These are phyloP conservation scores for Xylariomycetidae sp. DNA, from an alignment of 2,329 filamentous ascomycete genomes.

Conservation along the genomic window DNA sequence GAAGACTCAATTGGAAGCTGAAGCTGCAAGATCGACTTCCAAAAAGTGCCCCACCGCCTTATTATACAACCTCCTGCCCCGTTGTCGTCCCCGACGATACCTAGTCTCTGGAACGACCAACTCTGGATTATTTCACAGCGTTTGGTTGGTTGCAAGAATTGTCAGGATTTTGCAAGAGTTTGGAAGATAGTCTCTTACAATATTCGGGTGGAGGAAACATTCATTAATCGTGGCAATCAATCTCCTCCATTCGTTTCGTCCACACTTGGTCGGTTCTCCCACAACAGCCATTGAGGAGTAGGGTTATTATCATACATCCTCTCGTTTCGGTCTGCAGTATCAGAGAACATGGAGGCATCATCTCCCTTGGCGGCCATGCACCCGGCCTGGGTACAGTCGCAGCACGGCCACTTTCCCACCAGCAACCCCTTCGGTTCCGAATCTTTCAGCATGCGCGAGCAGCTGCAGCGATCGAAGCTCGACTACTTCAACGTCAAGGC, in stretches of 20 bases:
- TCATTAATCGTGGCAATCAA: conserved; percentile 22
- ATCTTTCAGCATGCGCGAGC: conserved; percentile 68
- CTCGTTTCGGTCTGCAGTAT: conserved; percentile 5
- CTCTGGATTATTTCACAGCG: too few species aligned
- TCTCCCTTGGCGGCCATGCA: conserved; percentile 93
- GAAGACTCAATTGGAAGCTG: neutral
- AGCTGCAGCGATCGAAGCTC: conserved; percentile 49
- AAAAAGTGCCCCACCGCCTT: neutral
- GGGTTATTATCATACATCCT: conserved; percentile 22
- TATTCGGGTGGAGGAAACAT: conserved; percentile 17
- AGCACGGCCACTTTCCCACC: conserved; percentile 49
- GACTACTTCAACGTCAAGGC: conserved; percentile 83
- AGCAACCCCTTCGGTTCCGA: conserved; percentile 42
- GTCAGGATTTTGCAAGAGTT: conserved; percentile 6
- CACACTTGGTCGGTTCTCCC: conserved; percentile 15
- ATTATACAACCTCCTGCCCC: neutral
- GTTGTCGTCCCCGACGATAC: neutral
- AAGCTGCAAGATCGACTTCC: neutral
- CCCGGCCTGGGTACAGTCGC: conserved; percentile 59
- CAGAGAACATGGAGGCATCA: conserved; percentile 72
- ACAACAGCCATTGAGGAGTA: conserved; percentile 22
- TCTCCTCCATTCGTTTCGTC: conserved; percentile 19
- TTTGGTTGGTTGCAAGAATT: conserved; percentile 3
- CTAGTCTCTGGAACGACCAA: neutral
- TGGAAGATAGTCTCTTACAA: conserved; percentile 8